Conservation (phyloP, 768 basidiomycete genomes). For the Udeniomyces megalosporus region DNA sequence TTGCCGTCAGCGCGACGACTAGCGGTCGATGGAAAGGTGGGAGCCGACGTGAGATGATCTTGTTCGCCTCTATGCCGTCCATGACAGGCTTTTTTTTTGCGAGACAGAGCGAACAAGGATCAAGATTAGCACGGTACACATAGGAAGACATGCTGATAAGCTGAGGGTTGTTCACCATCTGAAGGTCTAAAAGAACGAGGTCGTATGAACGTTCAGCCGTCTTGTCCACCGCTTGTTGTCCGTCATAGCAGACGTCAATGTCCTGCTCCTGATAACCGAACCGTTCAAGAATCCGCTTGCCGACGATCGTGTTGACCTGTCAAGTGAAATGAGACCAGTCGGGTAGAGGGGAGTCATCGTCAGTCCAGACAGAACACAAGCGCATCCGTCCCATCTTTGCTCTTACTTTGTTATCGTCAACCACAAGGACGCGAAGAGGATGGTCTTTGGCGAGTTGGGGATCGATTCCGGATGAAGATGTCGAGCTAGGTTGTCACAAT, state of each 20-base stretch:
- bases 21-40: not conserved
- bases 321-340: too few relatives aligned
- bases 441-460: not conserved
- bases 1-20: slow-evolving; percentile 6
- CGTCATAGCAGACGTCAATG: not conserved
- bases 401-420: slow-evolving; percentile 9
- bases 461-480: not conserved
- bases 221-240: not conserved
- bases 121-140: not conserved
- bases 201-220: not conserved
- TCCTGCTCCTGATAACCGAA: not conserved
- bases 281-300: slow-evolving; percentile 3
- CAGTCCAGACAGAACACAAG: too few relatives aligned
- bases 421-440: slow-evolving; percentile 1
- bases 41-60: not conserved
- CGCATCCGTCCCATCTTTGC: too few relatives aligned
- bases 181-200: not conserved
- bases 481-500: too few relatives aligned
- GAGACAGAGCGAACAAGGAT: not conserved
- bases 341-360: too few relatives aligned
- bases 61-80: slow-evolving; percentile 11
- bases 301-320: slow-evolving; percentile 10
- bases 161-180: not conserved
- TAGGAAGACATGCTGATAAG: not conserved
- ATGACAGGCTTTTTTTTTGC: not conserved